Evolutionary conservation across 768 basidiomycete genomes (phyloP).

Genomic region (Trametes cingulata): DNA sequence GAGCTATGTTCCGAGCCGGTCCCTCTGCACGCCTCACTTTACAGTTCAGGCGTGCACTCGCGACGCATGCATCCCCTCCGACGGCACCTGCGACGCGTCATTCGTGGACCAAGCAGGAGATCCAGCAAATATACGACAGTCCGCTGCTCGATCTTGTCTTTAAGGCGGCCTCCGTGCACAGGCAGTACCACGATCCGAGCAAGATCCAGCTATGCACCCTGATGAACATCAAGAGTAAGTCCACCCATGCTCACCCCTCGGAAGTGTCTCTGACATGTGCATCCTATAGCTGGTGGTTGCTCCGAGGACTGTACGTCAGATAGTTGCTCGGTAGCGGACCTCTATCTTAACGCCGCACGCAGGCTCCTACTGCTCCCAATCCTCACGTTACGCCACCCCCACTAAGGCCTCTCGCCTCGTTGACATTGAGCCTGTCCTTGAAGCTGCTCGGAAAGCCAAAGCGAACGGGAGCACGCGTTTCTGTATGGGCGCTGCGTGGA

Average conservation of each 20-base stretch:
- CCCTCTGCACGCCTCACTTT: conserved; percentile 20
- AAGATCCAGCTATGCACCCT: conserved; percentile 96
- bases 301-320: conserved; percentile 82
- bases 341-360: conserved; percentile 15
- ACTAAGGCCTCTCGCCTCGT: conserved; percentile 88
- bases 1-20: conserved; percentile 42
- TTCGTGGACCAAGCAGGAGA: conserved; percentile 78
- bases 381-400: conserved; percentile 86
- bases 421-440: conserved; percentile 88
- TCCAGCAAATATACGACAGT: conserved; percentile 81
- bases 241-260: conserved; percentile 28
- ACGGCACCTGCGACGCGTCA: conserved; percentile 43
- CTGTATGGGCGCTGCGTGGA: conserved; percentile 99
- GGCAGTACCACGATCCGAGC: conserved; percentile 81
- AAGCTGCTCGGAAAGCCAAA: conserved; percentile 91
- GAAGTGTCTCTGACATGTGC: conserved; percentile 13
- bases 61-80: conserved; percentile 54
- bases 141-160: conserved; percentile 90
- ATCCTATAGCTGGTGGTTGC: conserved; percentile 81
- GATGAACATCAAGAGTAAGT: conserved; percentile 97
- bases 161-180: conserved; percentile 80
- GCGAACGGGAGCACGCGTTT: conserved; percentile 96
- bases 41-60: conserved; percentile 50
- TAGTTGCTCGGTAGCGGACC: not conserved
- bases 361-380: conserved; percentile 99